Evolutionary conservation across 1,284 basidiomycete genomes (phyloP).

Genomic region (Ceratobasidium sp.): DNA sequence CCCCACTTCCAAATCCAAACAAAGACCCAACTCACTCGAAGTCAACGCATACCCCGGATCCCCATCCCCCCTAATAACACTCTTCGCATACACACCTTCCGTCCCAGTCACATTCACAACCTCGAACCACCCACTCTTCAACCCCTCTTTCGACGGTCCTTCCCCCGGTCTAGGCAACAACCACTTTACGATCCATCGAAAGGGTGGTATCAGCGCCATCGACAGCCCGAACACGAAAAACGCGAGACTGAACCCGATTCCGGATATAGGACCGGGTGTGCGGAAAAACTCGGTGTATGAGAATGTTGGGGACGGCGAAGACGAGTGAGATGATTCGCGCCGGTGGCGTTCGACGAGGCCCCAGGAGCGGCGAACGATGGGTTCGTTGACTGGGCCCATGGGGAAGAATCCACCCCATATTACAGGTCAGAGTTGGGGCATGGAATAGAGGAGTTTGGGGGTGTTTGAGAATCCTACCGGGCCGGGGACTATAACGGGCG

Average conservation of each 20-base stretch:
- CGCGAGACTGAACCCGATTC: conserved; percentile 59
- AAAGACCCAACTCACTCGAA: conserved; percentile 59
- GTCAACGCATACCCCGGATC: conserved; percentile 83
- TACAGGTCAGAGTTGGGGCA: conserved; percentile 60
- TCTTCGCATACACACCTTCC: conserved; percentile 68
- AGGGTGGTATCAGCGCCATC: conserved; percentile 25
- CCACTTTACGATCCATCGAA: conserved; percentile 63
- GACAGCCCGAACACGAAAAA: conserved; percentile 56
- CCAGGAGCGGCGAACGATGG: conserved; percentile 83
- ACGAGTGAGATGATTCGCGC: not conserved
- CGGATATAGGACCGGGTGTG: conserved; percentile 59
- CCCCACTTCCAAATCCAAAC: not conserved
- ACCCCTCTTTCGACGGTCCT: conserved; percentile 70
- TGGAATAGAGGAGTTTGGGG: conserved; percentile 60
- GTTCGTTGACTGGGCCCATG: conserved; percentile 71
- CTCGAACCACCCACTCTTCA: conserved; percentile 67
- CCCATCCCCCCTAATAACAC: conserved; percentile 69
- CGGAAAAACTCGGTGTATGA: conserved; percentile 77
- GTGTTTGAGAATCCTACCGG: conserved; percentile 57
- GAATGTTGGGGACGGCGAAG: conserved; percentile 57
- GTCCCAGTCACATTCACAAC: conserved; percentile 65
- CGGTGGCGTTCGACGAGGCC: conserved; percentile 62
- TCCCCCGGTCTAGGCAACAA: conserved; percentile 66
- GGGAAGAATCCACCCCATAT: conserved; percentile 69
- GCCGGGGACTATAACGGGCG: conserved; percentile 19